Conservation (phyloP, 768 basidiomycete species). For the Phaeotremella skinneri region DNA sequence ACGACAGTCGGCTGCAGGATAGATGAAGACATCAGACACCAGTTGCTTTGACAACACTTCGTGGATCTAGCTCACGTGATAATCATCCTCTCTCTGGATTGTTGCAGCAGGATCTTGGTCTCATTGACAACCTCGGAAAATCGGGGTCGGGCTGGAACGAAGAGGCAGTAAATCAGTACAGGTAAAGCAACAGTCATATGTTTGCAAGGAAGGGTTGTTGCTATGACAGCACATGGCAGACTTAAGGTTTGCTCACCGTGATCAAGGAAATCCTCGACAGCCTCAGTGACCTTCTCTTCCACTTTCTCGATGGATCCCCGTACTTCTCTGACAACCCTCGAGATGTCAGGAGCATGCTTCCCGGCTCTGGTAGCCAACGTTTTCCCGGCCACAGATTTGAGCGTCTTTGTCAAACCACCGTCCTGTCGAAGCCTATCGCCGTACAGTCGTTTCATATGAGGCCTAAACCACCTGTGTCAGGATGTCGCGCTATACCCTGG, state of each 20-base stretch:
- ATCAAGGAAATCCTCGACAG: slow-evolving; percentile 86
- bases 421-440: slow-evolving; percentile 91
- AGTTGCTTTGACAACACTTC: neutral
- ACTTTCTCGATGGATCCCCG: slow-evolving; percentile 94
- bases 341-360: slow-evolving; percentile 78
- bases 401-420: slow-evolving; percentile 96
- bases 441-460: slow-evolving; percentile 97
- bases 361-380: slow-evolving; percentile 70
- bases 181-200: too few relatives aligned
- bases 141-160: slow-evolving; percentile 69
- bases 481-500: too few relatives aligned
- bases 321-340: slow-evolving; percentile 81
- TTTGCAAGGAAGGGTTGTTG: too few relatives aligned
- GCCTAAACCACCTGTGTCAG: too few relatives aligned
- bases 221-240: neutral
- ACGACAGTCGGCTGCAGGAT: slow-evolving; percentile 67
- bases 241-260: slow-evolving; percentile 63
- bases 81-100: slow-evolving; percentile 83
- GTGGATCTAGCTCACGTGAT: slow-evolving; percentile 67
- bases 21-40: slow-evolving; percentile 5
- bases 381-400: slow-evolving; percentile 82
- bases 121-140: slow-evolving; percentile 89
- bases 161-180: slow-evolving; percentile 20
- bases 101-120: slow-evolving; percentile 84
- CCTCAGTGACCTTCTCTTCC: slow-evolving; percentile 88